Evolutionary conservation across 768 basidiomycete species (phyloP).

Genomic region (Podaxis pistillaris): DNA sequence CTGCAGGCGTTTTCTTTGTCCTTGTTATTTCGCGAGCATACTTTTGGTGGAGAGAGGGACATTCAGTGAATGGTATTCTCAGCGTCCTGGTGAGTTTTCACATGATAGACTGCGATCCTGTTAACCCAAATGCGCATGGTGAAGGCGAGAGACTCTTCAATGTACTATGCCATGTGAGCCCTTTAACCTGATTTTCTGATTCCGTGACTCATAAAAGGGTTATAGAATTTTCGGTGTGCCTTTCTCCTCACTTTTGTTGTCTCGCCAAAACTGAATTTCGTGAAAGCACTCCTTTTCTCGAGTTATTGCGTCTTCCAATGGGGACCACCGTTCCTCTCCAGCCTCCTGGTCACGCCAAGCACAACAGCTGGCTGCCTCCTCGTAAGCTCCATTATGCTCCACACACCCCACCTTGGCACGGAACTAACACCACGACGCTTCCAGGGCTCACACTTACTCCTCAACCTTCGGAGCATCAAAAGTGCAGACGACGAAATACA

Average conservation of each 20-base stretch:
- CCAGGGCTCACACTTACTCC: constrained; percentile 26
- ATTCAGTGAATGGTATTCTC: constrained; percentile 23
- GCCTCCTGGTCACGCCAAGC: constrained; percentile 29
- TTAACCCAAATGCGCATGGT: background rate
- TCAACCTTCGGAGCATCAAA: constrained; percentile 22
- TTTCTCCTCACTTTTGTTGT: background rate
- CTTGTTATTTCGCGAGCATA: constrained; percentile 24
- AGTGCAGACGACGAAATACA: background rate
- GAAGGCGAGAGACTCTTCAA: no score
- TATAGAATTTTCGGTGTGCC: no score
- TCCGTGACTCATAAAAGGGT: no score
- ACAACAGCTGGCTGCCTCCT: constrained; percentile 28
- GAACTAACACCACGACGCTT: background rate
- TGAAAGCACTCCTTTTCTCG: constrained; percentile 23
- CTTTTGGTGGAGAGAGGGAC: constrained; percentile 25
- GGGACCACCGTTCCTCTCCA: constrained; percentile 27
- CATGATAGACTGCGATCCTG: background rate
- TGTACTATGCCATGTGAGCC: no score
- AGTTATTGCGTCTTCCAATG: constrained; percentile 26
- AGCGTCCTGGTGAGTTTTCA: constrained; percentile 20
- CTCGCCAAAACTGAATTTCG: background rate
- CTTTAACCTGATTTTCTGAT: no score
- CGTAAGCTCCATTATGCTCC: constrained; percentile 2
- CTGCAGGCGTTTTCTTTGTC: constrained; percentile 23
- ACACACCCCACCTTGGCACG: background rate